Evolutionary conservation across 1,284 basidiomycete genomes (phyloP), one percentile per base, ranked within the genome.

Genomic region (Mycosarcoma mackinlayi): DNA sequence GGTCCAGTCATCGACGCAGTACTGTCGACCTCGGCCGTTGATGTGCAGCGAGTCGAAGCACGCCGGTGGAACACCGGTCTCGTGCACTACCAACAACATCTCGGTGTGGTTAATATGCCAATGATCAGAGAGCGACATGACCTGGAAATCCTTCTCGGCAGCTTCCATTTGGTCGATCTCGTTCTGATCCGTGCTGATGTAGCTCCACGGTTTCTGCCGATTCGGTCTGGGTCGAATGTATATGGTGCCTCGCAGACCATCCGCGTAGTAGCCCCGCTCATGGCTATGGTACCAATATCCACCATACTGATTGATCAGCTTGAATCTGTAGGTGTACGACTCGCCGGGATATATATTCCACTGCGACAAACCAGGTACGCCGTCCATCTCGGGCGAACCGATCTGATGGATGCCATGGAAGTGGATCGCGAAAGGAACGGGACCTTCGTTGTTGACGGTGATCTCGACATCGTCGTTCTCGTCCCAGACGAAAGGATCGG

Each of bases 361-460:
- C 50, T 74, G 72, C 16, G 58, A 67, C 21, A 74, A 27, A 9
- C 72, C 72, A 3, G 72, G 72, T n/a, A 74, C 72, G 16, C 72
- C 72, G 39, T 74, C 72, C 72, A 74, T 74, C 48, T 74, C 62
- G 10, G 72, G 72, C 4, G 54, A 60, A 35, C 72, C 72, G 28
- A 71, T 67, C 59, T 74, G 72, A 39, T 70, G 66, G 16, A 74
- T 63, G 28, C 72, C 72, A 44, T 74, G 72, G 67, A 67, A 74
- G 50, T 74, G 71, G 8, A 69, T 65, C 16, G 70, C 60, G 33
- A 73, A 73, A 19, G 69, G 63, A 16, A 72, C 69, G 2, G 64
- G 59, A 27, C 56, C 33, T 33, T 74, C 18, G 45, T 70, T 74
- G 53, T 39, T 63, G 24, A 74, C 67, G 2, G 33, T 58, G 49